Evolutionary conservation across 108 stramenopile species (phyloP), one percentile per base, ranked within the genome.

Genomic region (Cyclotella sp.): DNA sequence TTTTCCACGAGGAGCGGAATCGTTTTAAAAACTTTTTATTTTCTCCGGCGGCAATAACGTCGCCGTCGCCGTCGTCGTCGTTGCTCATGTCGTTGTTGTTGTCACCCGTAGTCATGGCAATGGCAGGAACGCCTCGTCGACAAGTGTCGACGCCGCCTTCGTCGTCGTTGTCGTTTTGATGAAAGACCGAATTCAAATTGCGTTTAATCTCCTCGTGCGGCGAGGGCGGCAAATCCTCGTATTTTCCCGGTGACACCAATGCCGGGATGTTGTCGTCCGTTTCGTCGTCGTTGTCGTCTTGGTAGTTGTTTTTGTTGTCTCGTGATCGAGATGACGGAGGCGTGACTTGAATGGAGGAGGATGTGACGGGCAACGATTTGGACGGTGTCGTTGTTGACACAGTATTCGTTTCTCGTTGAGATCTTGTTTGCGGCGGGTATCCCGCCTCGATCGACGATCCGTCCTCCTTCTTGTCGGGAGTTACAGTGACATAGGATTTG

Each of bases 131-230:
- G n/a, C n/a, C n/a, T n/a, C n/a, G n/a, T n/a, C n/a, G n/a, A n/a
- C n/a, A n/a, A n/a, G n/a, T n/a, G n/a, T n/a, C n/a, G n/a, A n/a
- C n/a, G n/a, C 34, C 30, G 13, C 7, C 60, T 4, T 39, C 34
- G 30, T 12, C 15, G 30, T 61, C 34, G 30, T 7, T 55, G 11
- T 55, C 8, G 55, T 24, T 55, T 21, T 24, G 3, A 19, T 30
- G 11, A 34, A 61, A 61, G 29, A 16, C 30, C 7, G 60, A 13
- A 39, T 61, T 61, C n/a, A 61, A 61, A 39, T 61, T 61, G 29
- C 60, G 60, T 39, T 61, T 61, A 12, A n/a, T 13, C 30, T 4
- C 60, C 0, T 61, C 30, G 34, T 61, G 14, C 30, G 60, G 30
- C 1, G 60, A 22, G n/a, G 55, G 55, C 12, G 55, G 55, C 21